Evolutionary conservation across 1,284 basidiomycete genomes (phyloP).

Genomic region (Golubevia pallescens): DNA sequence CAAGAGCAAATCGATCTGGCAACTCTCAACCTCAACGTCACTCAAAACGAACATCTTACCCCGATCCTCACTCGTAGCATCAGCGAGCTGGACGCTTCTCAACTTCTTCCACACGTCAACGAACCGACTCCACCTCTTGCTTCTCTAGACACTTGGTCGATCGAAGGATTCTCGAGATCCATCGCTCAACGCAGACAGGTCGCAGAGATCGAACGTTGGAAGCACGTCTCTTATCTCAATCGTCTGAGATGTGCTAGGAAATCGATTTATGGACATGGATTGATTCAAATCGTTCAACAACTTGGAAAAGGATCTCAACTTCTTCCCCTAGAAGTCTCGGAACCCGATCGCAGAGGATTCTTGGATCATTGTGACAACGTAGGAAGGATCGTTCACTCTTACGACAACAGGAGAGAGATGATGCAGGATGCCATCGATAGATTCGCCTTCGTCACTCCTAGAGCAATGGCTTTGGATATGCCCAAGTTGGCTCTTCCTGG

Average conservation of each 20-base stretch:
- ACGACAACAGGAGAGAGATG: slow-evolving; percentile 70
- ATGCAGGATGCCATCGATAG: slow-evolving; percentile 72
- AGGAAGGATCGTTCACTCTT: slow-evolving; percentile 69
- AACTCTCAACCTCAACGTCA: slow-evolving; percentile 73
- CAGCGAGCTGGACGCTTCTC: slow-evolving; percentile 76
- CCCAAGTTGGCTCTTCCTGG: slow-evolving; percentile 71
- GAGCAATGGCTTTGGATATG: slow-evolving; percentile 79
- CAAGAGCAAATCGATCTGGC: slow-evolving; percentile 71
- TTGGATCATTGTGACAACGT: slow-evolving; percentile 71
- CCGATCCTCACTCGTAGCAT: slow-evolving; percentile 70
- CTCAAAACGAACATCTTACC: slow-evolving; percentile 67
- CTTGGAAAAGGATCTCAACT: slow-evolving; percentile 67
- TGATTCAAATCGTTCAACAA: slow-evolving; percentile 23
- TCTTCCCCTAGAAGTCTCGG: slow-evolving; percentile 66
- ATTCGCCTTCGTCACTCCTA: slow-evolving; percentile 84
- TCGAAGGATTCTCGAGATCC: slow-evolving; percentile 75
- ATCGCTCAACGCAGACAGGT: slow-evolving; percentile 71
- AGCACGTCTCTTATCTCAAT: slow-evolving; percentile 78
- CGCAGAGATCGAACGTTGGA: slow-evolving; percentile 72
- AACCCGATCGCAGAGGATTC: slow-evolving; percentile 66
- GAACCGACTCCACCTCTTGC: slow-evolving; percentile 72
- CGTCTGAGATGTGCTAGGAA: slow-evolving; percentile 72
- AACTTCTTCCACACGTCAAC: slow-evolving; percentile 71
- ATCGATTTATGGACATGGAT: slow-evolving; percentile 71
- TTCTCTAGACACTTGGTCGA: slow-evolving; percentile 73